These are phyloP conservation scores for Pezicula carpinea DNA, from an alignment of 2,329 filamentous ascomycete species.

Conservation along the genomic window DNA sequence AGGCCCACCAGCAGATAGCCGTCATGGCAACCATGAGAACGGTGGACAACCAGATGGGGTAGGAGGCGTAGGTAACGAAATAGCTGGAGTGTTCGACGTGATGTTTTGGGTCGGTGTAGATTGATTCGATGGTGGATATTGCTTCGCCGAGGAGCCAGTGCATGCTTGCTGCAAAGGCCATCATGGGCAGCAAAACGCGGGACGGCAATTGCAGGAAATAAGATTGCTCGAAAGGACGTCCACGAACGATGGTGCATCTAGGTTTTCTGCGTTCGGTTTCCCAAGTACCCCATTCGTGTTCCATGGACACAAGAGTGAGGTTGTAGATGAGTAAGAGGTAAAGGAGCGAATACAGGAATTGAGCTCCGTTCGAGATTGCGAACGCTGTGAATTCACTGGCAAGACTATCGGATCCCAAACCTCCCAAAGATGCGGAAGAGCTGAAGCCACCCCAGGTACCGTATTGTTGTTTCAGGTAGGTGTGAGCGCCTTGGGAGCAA, in stretches of 20 bases:
- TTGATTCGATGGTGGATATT: conserved; percentile 13
- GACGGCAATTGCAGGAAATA: conserved; percentile 17
- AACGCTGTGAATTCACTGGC: conserved; percentile 14
- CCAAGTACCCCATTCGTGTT: conserved; percentile 17
- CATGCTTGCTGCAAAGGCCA: conserved; percentile 15
- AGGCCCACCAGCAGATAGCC: conserved; percentile 16
- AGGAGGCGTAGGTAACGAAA: conserved; percentile 13
- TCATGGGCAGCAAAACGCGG: conserved; percentile 12
- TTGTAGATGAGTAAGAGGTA: conserved; percentile 18
- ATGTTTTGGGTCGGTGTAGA: conserved; percentile 11
- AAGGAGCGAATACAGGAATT: conserved; percentile 15
- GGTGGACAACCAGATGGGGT: conserved; percentile 16
- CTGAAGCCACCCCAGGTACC: conserved; percentile 18
- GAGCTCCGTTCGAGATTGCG: conserved; percentile 17
- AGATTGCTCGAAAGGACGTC: conserved; percentile 13
- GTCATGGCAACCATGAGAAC: conserved; percentile 16
- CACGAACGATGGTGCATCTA: conserved; percentile 13
- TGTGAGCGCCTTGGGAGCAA: background rate
- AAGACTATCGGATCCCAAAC: conserved; percentile 9
- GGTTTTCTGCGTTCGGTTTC: conserved; percentile 10
- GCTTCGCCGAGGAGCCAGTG: conserved; percentile 19
- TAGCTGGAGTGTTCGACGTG: conserved; percentile 13
- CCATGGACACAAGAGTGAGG: conserved; percentile 18
- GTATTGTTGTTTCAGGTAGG: conserved; percentile 2
- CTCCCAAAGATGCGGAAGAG: conserved; percentile 9